Evolutionary conservation across 2,329 filamentous ascomycete species (phyloP), one percentile per base, ranked within the genome.

Genomic region (Pseudocercospora crystallina): DNA sequence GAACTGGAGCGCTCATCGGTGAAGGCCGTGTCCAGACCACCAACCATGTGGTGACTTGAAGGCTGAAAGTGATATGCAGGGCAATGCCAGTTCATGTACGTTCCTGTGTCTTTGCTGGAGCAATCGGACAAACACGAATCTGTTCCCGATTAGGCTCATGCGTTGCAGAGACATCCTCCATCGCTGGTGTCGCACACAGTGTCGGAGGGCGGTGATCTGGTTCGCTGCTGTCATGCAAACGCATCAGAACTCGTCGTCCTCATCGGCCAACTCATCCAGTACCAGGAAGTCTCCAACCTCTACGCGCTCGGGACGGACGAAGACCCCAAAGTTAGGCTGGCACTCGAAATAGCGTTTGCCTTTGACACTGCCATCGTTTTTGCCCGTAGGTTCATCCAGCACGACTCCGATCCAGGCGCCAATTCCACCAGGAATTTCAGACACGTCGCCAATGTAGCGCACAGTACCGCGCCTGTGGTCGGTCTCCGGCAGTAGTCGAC

Each of bases 381-480:
- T 89, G 49, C 87, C 89, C 37, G 86, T 85, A 1, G 89, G 87
- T 71, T 92, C 88, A 66, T 92, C 88, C 46, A 91, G 78, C 17
- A 68, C 67, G 45, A 94, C 75, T 35, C 87, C 89, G 14, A 92
- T 76, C 89, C 89, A 94, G 73, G 71, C 62, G 13, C 72, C 72
- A 17, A 82, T 77, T 44, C 79, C 80, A 13, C 66, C 64, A 4
- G 85, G 84, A 56, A 92, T 90, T 71, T 90, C 85, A 53, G 82
- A 79, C 41, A 92, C 85, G 14, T 84, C 79, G 26, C 89, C 89
- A 47, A 91, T 80, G 67, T 87, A 91, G 70, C 75, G 77, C 61
- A 92, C 77, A 41, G 78, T 79, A 48, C 89, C 89, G 61, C 88
- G 80, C 55, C 85, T 80, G 32, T 73, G 75, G 67, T 92, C 87